Evolutionary conservation across 345 rosid genomes (phyloP).

Genomic region (Eucalyptus erythrocorys): DNA sequence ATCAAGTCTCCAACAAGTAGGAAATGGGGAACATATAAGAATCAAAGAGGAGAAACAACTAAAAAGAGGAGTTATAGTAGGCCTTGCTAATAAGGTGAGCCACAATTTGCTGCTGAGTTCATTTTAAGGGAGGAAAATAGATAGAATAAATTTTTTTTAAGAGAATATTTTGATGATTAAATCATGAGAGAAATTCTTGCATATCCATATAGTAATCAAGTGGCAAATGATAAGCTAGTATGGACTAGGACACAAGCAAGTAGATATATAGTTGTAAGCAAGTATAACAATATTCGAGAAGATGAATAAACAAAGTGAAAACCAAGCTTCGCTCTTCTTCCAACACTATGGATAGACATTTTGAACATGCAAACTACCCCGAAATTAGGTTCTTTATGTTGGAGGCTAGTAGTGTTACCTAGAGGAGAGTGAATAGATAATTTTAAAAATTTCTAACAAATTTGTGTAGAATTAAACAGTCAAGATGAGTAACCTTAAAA

Average conservation of each 20-base stretch:
- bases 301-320: neutral
- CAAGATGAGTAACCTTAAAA: too few species aligned
- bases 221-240: neutral
- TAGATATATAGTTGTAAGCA: neutral
- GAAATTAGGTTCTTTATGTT: neutral
- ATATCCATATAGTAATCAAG: neutral
- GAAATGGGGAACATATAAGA: neutral
- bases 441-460: too few species aligned
- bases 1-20: too few species aligned
- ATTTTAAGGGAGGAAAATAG: neutral
- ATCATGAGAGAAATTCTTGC: neutral
- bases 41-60: neutral
- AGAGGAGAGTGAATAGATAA: too few species aligned
- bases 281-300: neutral
- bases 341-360: neutral
- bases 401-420: too few species aligned
- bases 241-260: neutral
- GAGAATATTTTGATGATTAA: neutral
- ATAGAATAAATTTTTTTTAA: too few species aligned
- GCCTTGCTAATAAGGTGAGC: neutral
- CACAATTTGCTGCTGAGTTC: neutral
- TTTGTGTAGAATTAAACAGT: too few species aligned
- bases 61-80: neutral
- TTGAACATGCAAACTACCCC: neutral
- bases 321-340: neutral